Percentiles rank a stretch among this genome's conserved stretches.
Conservation (phyloP, 2,329 filamentous ascomycete genomes). For the Fusarium sacchari region DNA sequence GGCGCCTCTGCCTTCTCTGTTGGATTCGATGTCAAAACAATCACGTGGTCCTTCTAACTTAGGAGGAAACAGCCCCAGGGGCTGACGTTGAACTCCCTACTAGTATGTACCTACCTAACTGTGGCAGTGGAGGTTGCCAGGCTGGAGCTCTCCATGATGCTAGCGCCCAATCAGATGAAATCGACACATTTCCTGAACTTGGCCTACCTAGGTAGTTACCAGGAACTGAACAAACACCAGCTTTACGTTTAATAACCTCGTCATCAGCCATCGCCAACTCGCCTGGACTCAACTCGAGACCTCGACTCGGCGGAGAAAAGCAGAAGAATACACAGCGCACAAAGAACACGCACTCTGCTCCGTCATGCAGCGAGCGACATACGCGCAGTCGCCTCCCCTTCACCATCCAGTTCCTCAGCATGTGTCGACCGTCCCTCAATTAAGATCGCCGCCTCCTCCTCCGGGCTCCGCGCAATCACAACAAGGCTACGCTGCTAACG, state of each 20-base stretch:
- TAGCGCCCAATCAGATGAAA: slow-evolving; percentile 43
- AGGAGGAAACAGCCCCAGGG: slow-evolving; percentile 6
- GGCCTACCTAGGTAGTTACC: too few species aligned
- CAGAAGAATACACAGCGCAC: neutral
- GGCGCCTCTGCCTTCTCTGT: neutral
- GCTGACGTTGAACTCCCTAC: slow-evolving; percentile 8
- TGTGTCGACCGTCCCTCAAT: slow-evolving; percentile 96
- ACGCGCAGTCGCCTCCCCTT: slow-evolving; percentile 89
- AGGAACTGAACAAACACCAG: slow-evolving; percentile 45
- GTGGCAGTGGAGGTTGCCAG: neutral
- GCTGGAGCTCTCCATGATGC: slow-evolving; percentile 39
- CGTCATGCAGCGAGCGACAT: slow-evolving; percentile 86
- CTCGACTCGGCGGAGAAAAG: neutral
- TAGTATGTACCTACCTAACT: neutral
- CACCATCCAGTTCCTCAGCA: slow-evolving; percentile 98
- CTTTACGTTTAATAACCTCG: slow-evolving; percentile 30
- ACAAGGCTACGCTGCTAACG: slow-evolving; percentile 72
- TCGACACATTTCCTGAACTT: slow-evolving; percentile 49
- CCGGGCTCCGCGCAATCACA: slow-evolving; percentile 75
- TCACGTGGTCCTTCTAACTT: slow-evolving; percentile 35
- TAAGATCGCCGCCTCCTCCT: slow-evolving; percentile 91
- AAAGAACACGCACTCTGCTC: neutral
- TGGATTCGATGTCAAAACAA: neutral
- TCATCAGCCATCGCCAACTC: slow-evolving; percentile 30
- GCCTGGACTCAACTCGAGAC: slow-evolving; percentile 6